Conservation (phyloP, 257 asterid genomes). For the Solanum pennellii region DNA sequence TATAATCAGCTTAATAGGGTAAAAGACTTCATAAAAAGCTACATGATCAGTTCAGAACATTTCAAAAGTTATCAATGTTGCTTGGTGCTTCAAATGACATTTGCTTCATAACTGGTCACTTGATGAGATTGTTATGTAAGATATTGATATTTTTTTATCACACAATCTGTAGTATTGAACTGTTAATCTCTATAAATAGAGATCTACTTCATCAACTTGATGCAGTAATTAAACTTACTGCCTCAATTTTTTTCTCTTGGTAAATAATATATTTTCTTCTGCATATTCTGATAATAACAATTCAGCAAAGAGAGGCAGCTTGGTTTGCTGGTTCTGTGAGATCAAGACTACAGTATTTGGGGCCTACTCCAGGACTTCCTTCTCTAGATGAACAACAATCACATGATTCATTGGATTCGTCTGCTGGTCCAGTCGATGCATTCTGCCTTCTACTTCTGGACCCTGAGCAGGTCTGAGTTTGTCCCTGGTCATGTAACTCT, state of each 20-base stretch:
- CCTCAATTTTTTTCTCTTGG: background rate
- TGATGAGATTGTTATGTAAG: background rate
- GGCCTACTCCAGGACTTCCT: slow-evolving; percentile 56
- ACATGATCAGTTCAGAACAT: background rate
- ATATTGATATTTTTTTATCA: background rate
- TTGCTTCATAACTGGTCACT: background rate
- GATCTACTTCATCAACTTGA: background rate
- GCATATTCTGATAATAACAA: background rate
- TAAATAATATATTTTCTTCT: background rate
- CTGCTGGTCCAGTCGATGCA: slow-evolving; percentile 50
- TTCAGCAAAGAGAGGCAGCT: slow-evolving; percentile 76
- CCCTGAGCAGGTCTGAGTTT: slow-evolving; percentile 58
- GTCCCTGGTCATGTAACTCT: background rate
- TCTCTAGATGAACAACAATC: slow-evolving; percentile 29
- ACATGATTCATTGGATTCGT: slow-evolving; percentile 38
- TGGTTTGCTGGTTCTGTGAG: slow-evolving; percentile 73
- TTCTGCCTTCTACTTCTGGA: slow-evolving; percentile 70
- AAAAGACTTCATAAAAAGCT: background rate
- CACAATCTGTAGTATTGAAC: background rate
- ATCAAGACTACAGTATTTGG: slow-evolving; percentile 75
- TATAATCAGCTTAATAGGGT: background rate
- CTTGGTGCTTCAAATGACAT: background rate
- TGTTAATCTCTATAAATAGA: background rate
- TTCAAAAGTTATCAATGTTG: background rate
- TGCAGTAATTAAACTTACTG: background rate